Base-by-base conservation (phyloP, 495 filamentous ascomycete species). In the Penicillium salamii region DNA sequence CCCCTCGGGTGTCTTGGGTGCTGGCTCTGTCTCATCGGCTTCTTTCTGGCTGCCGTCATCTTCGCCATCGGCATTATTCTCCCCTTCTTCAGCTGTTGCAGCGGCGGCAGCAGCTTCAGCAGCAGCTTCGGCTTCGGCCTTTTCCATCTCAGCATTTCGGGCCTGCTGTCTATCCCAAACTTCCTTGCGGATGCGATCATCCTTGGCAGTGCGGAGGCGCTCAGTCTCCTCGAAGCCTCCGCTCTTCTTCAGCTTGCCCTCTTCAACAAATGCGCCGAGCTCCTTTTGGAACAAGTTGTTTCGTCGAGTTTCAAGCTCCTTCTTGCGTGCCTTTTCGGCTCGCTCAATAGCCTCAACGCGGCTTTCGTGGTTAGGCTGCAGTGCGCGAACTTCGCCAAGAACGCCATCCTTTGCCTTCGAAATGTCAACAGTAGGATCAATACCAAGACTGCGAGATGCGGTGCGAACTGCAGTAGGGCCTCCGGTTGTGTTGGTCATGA, bases 211-310 rank as follows among this genome's bases (percentile, higher is more conserved):
- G 48, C 95, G 75, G 36, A 90, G 77, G 34, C 95, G 74, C 70
- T 98, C 95, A 7, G 89, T 84, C 70, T 98, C 93, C 70, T 97
- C 95, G 8, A 95, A 82, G 2, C 93, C 93, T 23, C 93, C 93
- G 40, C 84, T 88, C 79, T 96, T 97, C 82, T 96, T 97, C 53
- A 98, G 65, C 64, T 85, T 90, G 13, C 89, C 89, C 63, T 97
- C 91, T 57, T 90, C 82, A 2, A 98, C 93, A 63, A 98, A 98
- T 18, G 66, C 74, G 1, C 86, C 86, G 2, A 98, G 75, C 61
- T 98, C 93, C 64, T 91, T 91, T 69, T 84, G 88, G 62, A 98
- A 89, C 18, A 89, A 85, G 45, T 88, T 90, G 12, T 82, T 85
- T 8, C 73, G 74, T 7, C 92, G 79, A 43, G 69, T 82, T 69